A percentile compares a stretch with the other conserved stretches of the same genome.
Conservation (phyloP, 73 alveolate species). For the Paramecium tetraurelia region DNA sequence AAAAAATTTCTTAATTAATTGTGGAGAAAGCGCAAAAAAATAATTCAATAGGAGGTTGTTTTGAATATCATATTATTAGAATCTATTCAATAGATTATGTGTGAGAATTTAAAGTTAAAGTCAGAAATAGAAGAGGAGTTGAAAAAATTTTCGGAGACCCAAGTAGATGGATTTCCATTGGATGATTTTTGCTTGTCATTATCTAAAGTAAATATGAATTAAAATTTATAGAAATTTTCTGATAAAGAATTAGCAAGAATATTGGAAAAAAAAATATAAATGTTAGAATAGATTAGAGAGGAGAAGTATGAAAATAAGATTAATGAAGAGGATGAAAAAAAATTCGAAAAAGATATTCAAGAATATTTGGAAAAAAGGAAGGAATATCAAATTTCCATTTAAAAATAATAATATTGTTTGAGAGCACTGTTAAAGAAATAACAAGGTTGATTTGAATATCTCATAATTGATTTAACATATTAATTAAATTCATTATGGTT, state of each 20-base stretch:
- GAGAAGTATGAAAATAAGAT: not conserved
- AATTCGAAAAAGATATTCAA: not conserved
- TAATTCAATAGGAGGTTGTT: not conserved
- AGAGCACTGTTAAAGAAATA: not conserved
- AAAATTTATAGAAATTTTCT: not conserved
- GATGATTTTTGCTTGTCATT: not conserved
- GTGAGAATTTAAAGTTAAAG: not conserved
- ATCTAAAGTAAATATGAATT: not conserved
- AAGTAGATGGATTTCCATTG: not conserved
- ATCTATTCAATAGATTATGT: not conserved
- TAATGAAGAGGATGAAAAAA: not conserved
- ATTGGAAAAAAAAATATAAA: not conserved
- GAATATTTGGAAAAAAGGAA: not conserved
- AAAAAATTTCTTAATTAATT: not conserved
- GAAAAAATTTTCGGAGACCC: not conserved
- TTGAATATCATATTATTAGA: not conserved
- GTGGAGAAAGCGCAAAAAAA: not conserved
- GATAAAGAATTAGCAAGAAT: not conserved
- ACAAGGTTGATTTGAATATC: not conserved
- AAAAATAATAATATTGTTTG: not conserved
- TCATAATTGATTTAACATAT: not conserved
- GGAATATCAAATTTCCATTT: not conserved
- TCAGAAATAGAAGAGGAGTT: not conserved
- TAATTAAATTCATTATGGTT: not conserved
- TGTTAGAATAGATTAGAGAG: not conserved